Evolutionary conservation across 306 rosid species (phyloP).

Genomic region (Citrullus mucosospermus): DNA sequence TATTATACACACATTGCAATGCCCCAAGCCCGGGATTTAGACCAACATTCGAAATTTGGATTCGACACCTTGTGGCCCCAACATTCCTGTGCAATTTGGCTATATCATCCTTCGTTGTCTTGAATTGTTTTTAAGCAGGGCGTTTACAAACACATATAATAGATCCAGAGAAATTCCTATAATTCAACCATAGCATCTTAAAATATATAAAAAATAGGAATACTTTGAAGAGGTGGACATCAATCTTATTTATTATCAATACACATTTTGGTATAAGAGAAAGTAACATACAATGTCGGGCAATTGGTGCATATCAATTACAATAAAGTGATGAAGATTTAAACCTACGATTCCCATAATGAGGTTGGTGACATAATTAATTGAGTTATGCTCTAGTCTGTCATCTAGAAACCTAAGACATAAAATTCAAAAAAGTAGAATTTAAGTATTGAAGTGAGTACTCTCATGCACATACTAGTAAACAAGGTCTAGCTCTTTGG

Average conservation of each 20-base stretch:
- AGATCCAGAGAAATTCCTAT: neutral
- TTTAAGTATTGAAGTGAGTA: slow-evolving; percentile 12
- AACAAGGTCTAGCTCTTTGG: neutral
- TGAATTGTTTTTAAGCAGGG: neutral
- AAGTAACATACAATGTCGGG: neutral
- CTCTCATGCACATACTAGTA: neutral
- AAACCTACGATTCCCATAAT: neutral
- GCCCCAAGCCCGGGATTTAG: too few species aligned
- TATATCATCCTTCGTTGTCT: too few species aligned
- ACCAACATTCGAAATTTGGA: too few species aligned
- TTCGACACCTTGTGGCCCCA: too few species aligned
- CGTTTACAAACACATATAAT: too few species aligned
- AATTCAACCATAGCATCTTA: neutral
- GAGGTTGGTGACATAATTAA: neutral
- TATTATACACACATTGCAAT: too few species aligned
- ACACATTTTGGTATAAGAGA: neutral
- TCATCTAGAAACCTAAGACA: slow-evolving; percentile 20
- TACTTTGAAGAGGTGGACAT: neutral
- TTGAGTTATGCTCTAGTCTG: neutral
- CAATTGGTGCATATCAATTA: neutral
- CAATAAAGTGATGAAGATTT: neutral
- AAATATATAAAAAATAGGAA: too few species aligned
- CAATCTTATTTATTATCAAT: neutral
- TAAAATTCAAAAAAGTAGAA: neutral
- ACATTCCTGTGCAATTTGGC: too few species aligned